phyloP scores from a whole-genome alignment of 192 early-diverging fungal species.

The Podila verticillata region DNA sequence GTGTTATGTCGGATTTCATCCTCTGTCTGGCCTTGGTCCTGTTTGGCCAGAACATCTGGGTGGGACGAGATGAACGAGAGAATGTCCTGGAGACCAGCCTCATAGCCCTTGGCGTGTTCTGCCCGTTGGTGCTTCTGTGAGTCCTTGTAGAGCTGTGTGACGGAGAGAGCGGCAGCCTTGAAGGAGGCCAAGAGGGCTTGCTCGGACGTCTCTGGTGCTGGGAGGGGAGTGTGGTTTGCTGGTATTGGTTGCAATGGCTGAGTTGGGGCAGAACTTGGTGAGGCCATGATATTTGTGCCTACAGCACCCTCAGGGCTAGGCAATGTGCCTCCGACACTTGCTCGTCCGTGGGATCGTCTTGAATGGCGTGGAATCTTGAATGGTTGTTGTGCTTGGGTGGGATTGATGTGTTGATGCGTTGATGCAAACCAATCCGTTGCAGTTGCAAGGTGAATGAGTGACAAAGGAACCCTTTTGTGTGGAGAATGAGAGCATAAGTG shows the following conservation, averaged over 20 bases:
- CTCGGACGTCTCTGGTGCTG: conserved; percentile 45
- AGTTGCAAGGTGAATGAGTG: not conserved
- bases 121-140: conserved; percentile 58
- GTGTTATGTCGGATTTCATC: conserved; percentile 39
- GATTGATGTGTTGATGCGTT: not conserved
- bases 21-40: conserved; percentile 31
- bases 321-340: not conserved
- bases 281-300: too few relatives aligned
- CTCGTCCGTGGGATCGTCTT: not conserved
- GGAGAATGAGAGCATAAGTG: too few relatives aligned
- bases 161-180: conserved; percentile 61
- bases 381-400: not conserved
- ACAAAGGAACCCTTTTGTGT: too few relatives aligned
- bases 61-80: conserved; percentile 58
- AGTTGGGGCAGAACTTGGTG: not conserved
- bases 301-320: not conserved
- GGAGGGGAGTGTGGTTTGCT: not conserved
- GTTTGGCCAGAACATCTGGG: conserved; percentile 40
- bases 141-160: conserved; percentile 67
- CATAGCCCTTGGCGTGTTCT: conserved; percentile 62
- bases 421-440: too few relatives aligned
- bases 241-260: not conserved
- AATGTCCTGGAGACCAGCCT: conserved; percentile 63
- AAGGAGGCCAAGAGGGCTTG: conserved; percentile 61
- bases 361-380: conserved; percentile 5